A percentile compares a stretch with the other conserved stretches of the same genome.
phyloP scores from a whole-genome alignment of 768 basidiomycete genomes.

The Suillus occidentalis region DNA sequence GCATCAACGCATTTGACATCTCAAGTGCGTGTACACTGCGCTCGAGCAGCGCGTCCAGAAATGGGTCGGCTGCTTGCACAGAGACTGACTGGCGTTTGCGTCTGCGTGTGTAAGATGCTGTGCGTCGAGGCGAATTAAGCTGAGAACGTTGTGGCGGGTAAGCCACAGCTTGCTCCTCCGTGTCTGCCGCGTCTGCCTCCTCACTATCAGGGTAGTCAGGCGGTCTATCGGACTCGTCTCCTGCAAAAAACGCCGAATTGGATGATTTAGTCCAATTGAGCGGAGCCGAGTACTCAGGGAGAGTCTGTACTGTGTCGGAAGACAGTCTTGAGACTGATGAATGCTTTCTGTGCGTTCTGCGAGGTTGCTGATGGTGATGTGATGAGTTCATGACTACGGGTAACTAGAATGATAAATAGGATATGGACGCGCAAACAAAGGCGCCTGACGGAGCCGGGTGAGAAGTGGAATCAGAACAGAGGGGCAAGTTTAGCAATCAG shows the following conservation, averaged over 20 bases:
- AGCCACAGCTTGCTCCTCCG: slow-evolving; percentile 39
- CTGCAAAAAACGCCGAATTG: slow-evolving; percentile 24
- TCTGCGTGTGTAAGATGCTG: slow-evolving; percentile 21
- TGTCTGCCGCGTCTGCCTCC: slow-evolving; percentile 68
- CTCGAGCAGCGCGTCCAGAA: slow-evolving; percentile 75
- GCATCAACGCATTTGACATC: slow-evolving; percentile 78
- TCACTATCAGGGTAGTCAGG: slow-evolving; percentile 79
- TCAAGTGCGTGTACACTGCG: slow-evolving; percentile 85
- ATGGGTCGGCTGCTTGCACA: slow-evolving; percentile 43
- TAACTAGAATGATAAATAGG: background rate
- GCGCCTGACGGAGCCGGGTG: background rate
- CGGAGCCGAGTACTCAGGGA: slow-evolving; percentile 58
- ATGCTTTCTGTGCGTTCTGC: slow-evolving; percentile 54
- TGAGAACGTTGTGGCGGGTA: slow-evolving; percentile 29
- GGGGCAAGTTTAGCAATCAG: slow-evolving; percentile 10
- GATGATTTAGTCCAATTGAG: slow-evolving; percentile 21
- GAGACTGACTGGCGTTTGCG: slow-evolving; percentile 28
- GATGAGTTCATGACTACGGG: slow-evolving; percentile 21
- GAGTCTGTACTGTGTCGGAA: slow-evolving; percentile 62
- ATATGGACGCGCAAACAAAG: background rate
- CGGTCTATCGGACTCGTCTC: slow-evolving; percentile 53
- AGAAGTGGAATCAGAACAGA: slow-evolving; percentile 11
- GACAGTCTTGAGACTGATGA: slow-evolving; percentile 58
- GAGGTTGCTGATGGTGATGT: slow-evolving; percentile 17
- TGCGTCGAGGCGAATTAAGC: slow-evolving; percentile 36